phyloP scores from a whole-genome alignment of 2,329 filamentous ascomycete genomes.

The Colletotrichum falcatum region DNA sequence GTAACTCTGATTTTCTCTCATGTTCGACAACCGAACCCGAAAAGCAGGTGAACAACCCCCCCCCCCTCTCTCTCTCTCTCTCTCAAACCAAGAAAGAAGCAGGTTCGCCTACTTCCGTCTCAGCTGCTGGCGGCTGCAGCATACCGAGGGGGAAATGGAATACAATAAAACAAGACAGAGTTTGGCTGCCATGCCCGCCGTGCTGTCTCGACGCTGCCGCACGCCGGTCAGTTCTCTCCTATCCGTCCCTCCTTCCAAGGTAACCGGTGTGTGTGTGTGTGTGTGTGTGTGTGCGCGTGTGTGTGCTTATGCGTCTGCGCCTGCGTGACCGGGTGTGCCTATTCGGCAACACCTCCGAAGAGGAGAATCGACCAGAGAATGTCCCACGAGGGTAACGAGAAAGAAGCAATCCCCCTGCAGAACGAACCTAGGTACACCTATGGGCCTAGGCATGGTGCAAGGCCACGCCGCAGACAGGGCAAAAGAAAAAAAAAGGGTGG shows the following conservation, averaged over 20 bases:
- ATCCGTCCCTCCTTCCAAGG: neutral
- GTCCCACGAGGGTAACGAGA: neutral
- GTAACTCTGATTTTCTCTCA: neutral
- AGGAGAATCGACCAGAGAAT: neutral
- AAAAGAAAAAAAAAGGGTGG: neutral
- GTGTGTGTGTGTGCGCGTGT: too few species aligned
- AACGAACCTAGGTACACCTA: too few species aligned
- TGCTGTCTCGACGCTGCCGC: neutral
- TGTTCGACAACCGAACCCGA: neutral
- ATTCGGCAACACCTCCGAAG: constrained; percentile 2
- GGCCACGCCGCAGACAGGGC: too few species aligned
- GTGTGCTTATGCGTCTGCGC: neutral
- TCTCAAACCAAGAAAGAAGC: neutral
- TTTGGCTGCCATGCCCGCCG: neutral
- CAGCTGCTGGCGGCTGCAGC: neutral
- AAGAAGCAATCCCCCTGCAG: neutral
- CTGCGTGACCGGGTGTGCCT: neutral
- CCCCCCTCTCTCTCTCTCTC: too few species aligned
- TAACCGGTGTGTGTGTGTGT: neutral
- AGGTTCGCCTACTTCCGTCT: neutral
- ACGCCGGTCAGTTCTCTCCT: neutral
- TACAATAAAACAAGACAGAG: too few species aligned
- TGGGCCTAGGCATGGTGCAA: too few species aligned
- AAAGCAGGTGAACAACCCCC: neutral
- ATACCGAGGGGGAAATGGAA: neutral